These are phyloP conservation scores for Basipetospora chlamydospora DNA, from an alignment of 2,329 filamentous ascomycete genomes.

Conservation along the genomic window DNA sequence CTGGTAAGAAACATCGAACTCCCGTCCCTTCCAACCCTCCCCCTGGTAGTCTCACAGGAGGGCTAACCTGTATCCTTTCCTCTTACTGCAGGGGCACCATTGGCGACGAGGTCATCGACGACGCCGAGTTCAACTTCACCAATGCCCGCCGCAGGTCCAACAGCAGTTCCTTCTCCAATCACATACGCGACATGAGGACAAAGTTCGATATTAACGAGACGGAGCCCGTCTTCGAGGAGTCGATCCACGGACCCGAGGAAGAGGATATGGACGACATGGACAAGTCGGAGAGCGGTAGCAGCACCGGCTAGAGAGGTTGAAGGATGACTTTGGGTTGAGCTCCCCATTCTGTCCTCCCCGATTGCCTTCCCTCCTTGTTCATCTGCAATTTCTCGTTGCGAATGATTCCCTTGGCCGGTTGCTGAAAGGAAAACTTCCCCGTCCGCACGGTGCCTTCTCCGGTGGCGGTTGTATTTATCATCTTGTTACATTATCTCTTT, in stretches of 20 bases:
- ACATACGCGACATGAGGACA: constrained; percentile 73
- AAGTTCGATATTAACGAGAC: constrained; percentile 88
- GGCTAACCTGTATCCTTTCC: constrained; percentile 2
- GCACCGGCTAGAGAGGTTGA: constrained; percentile 16
- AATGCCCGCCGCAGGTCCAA: constrained; percentile 88
- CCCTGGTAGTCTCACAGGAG: not conserved
- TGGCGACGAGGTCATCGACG: constrained; percentile 74
- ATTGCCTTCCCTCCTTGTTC: too few relatives aligned
- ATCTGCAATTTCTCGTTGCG: too few relatives aligned
- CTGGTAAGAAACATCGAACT: too few relatives aligned
- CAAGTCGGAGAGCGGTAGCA: constrained; percentile 45
- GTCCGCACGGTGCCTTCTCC: too few relatives aligned
- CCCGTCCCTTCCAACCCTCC: too few relatives aligned
- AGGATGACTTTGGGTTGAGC: too few relatives aligned
- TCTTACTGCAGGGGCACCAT: constrained; percentile 58
- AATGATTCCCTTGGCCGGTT: too few relatives aligned
- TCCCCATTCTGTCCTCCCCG: too few relatives aligned
- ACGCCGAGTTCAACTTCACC: constrained; percentile 66
- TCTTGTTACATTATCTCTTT: too few relatives aligned
- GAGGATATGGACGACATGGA: constrained; percentile 31
- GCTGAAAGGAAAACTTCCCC: too few relatives aligned
- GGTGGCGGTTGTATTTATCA: too few relatives aligned
- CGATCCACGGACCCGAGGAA: constrained; percentile 54
- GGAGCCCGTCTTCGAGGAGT: constrained; percentile 87
- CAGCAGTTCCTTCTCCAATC: constrained; percentile 59